Conservation (phyloP, 495 filamentous ascomycete species). For the Amniculicola lignicola region DNA sequence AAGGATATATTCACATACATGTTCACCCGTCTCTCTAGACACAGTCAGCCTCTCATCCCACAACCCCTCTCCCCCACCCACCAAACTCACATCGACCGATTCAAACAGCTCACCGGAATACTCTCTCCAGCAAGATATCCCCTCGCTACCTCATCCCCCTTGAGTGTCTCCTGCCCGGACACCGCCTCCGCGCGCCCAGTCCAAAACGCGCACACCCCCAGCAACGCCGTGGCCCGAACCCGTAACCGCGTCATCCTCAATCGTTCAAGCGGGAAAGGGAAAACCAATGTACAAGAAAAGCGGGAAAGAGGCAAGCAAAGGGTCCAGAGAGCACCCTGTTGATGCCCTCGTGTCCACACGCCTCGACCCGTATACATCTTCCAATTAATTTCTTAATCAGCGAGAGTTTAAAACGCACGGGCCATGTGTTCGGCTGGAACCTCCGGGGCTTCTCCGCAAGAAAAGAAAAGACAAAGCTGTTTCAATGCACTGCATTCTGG, state of each 20-base stretch:
- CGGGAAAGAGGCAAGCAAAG: too few relatives aligned
- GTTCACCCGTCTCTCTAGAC: slow-evolving; percentile 58
- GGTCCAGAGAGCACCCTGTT: too few relatives aligned
- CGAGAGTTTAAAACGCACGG: too few relatives aligned
- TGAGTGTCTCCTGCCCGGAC: slow-evolving; percentile 35
- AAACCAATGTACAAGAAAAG: too few relatives aligned
- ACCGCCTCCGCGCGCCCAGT: slow-evolving; percentile 27
- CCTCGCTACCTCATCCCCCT: slow-evolving; percentile 19
- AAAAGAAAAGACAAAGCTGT: too few relatives aligned
- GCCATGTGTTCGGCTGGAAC: too few relatives aligned
- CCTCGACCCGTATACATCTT: too few relatives aligned
- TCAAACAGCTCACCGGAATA: slow-evolving; percentile 66
- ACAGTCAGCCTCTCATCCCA: background rate
- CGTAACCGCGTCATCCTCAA: slow-evolving; percentile 5
- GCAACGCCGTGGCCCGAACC: slow-evolving; percentile 6
- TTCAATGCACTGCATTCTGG: too few relatives aligned
- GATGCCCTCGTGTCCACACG: too few relatives aligned
- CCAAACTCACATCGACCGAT: slow-evolving; percentile 56
- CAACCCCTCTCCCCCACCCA: background rate
- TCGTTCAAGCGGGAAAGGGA: background rate
- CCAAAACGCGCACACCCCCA: slow-evolving; percentile 32
- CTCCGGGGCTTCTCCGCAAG: slow-evolving; percentile 15
- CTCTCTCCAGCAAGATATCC: slow-evolving; percentile 44
- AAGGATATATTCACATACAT: too few relatives aligned
- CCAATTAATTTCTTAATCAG: too few relatives aligned